Evolutionary conservation across 306 rosid species (phyloP).

Genomic region (Acacia crassicarpa): DNA sequence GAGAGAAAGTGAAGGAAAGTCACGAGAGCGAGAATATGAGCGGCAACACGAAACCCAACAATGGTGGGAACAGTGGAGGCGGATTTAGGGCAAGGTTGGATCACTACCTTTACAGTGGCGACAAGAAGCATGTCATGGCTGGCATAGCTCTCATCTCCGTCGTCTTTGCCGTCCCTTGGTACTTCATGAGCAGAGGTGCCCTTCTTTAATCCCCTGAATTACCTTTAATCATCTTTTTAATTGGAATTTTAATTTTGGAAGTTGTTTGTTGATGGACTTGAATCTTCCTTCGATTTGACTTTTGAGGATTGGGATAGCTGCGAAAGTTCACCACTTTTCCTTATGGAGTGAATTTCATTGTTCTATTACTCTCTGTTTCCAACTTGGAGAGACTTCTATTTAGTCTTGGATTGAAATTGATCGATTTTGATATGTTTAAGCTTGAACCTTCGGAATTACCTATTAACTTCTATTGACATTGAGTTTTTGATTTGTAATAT

Average conservation of each 20-base stretch:
- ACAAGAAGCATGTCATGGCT: slow-evolving; percentile 75
- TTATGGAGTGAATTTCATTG: background rate
- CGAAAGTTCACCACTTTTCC: background rate
- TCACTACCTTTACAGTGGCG: slow-evolving; percentile 75
- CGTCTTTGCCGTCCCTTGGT: slow-evolving; percentile 75
- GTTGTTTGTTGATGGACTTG: background rate
- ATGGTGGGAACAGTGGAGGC: slow-evolving; percentile 31
- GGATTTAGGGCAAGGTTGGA: slow-evolving; percentile 67
- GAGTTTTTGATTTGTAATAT: background rate
- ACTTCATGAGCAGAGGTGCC: slow-evolving; percentile 61
- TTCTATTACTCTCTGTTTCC: background rate
- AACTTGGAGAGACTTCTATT: background rate
- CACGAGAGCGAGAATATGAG: slow-evolving; percentile 42
- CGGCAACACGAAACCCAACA: slow-evolving; percentile 46
- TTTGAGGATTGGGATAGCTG: background rate
- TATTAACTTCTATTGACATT: background rate
- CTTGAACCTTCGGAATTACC: background rate
- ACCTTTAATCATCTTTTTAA: background rate
- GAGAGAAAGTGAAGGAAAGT: background rate
- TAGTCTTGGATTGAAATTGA: background rate
- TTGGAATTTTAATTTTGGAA: background rate
- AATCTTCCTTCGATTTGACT: background rate
- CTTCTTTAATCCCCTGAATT: background rate
- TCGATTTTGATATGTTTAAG: background rate
- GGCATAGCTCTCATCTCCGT: slow-evolving; percentile 72